phyloP scores from a whole-genome alignment of 768 basidiomycete genomes.

The Lactarius pseudohatsudake region DNA sequence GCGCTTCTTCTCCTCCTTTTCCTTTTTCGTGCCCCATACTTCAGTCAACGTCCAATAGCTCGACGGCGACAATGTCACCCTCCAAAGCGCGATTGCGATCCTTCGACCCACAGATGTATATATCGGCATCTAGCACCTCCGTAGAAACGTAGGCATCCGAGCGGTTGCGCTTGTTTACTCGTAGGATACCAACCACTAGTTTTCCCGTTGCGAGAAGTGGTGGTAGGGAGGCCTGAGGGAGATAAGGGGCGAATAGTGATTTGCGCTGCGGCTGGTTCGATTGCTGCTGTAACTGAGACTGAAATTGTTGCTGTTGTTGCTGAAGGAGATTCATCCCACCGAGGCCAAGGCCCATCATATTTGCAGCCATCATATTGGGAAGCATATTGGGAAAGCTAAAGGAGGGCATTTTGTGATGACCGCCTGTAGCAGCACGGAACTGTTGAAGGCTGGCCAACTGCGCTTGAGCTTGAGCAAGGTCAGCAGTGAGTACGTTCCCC shows the following conservation, averaged over 20 bases:
- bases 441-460: conserved; percentile 95
- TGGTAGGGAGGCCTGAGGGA: conserved; percentile 95
- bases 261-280: conserved; percentile 92
- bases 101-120: conserved; percentile 98
- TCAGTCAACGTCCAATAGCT: conserved; percentile 97
- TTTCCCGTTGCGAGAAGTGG: conserved; percentile 96
- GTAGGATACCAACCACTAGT: conserved; percentile 92
- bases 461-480: conserved; percentile 95
- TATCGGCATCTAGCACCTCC: conserved; percentile 96
- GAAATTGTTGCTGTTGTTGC: conserved; percentile 93
- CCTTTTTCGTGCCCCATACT: conserved; percentile 98
- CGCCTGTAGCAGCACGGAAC: conserved; percentile 92
- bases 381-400: conserved; percentile 99
- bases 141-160: conserved; percentile 99
- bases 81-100: conserved; percentile 98
- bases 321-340: conserved; percentile 84
- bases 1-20: conserved; percentile 99
- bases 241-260: conserved; percentile 96
- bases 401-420: conserved; percentile 95
- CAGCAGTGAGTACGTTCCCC: conserved; percentile 67
- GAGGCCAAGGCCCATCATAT: conserved; percentile 88
- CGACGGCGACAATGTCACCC: conserved; percentile 97
- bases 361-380: conserved; percentile 95
- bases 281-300: conserved; percentile 93
- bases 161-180: conserved; percentile 97